A percentile compares a stretch with the other conserved stretches of the same genome.
Conservation (phyloP, 2,329 filamentous ascomycete genomes). For the Cordyceps javanica region DNA sequence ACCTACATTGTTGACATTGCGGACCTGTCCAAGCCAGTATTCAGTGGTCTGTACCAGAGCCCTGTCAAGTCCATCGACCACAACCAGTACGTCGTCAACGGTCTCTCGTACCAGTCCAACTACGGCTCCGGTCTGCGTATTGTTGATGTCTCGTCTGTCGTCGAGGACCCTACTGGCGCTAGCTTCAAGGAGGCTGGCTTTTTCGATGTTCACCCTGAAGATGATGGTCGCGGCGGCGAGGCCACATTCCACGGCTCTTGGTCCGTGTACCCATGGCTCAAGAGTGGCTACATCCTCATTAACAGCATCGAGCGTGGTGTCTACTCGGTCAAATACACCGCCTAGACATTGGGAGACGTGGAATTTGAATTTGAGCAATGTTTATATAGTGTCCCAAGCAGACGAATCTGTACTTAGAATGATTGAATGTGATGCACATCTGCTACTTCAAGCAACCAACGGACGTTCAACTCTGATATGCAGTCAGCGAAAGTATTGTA, state of each 20-base stretch:
- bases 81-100: slow-evolving; percentile 42
- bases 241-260: slow-evolving; percentile 39
- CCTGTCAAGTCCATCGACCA: slow-evolving; percentile 38
- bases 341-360: not conserved
- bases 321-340: slow-evolving; percentile 37
- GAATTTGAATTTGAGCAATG: not conserved
- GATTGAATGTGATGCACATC: not conserved
- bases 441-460: too few relatives aligned
- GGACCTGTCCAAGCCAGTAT: slow-evolving; percentile 34
- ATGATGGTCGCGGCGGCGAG: slow-evolving; percentile 34
- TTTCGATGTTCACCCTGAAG: slow-evolving; percentile 47
- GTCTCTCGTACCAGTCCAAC: slow-evolving; percentile 42
- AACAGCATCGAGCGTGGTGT: slow-evolving; percentile 47
- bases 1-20: slow-evolving; percentile 47
- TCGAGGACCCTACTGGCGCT: slow-evolving; percentile 37
- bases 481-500: too few relatives aligned
- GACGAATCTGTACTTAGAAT: not conserved
- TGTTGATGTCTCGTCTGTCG: slow-evolving; percentile 30
- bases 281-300: slow-evolving; percentile 42
- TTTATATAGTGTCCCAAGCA: not conserved
- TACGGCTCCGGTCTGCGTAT: slow-evolving; percentile 43
- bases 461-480: not conserved
- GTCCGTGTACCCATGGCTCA: slow-evolving; percentile 43
- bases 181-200: slow-evolving; percentile 40
- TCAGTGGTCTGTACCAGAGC: slow-evolving; percentile 37